Base-by-base conservation (phyloP, 768 basidiomycete species). In the Termitomyces bulborhizus region DNA sequence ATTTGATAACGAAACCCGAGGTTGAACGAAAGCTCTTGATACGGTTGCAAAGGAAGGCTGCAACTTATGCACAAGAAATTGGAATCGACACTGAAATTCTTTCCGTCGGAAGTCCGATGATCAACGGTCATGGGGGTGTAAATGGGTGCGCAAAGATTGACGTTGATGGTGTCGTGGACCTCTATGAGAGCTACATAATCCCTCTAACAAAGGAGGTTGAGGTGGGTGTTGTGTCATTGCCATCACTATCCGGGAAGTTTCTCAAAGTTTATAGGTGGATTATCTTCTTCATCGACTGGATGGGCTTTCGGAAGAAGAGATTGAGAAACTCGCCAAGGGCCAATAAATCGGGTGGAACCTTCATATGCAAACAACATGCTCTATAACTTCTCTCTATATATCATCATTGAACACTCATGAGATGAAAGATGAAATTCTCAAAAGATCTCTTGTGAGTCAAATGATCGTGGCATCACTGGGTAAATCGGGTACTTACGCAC, bases 141-240 rank as follows among this genome's bases (percentile, higher is more conserved):
- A 69, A 71, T 53, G 63, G 68, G 55, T 60, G 69, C 43, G 65
- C 76, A 5, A 95, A 94, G 76, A 90, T 99, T 57, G 94, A 97
- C 57, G 88, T 94, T 0, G 92, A 94, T 60, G 86, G 89, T 41
- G 93, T 99, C 15, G 89, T 97, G 24, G 86, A 92, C 66, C 70
- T 99, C 58, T 99, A 99, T 66, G 86, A 94, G 66, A 90, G 88
- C 65, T 93, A 88, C 64, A 94, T 99, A 60, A 99, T 99, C 56
- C 97, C 97, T 8, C 69, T 99, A 60, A 99, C 97, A 0, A 98
- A 96, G 70, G 93, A 97, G 66, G 92, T 99, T 55, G 97, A 99
- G 91, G 96, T 96, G 66, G 46, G 78, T 54, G 16, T 4, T 29
- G 16, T 29, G 13, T 21, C 12, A 45, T 36, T 29, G 7, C 8